phyloP scores from a whole-genome alignment of 768 basidiomycete species.

The Phanerochaete sordida region DNA sequence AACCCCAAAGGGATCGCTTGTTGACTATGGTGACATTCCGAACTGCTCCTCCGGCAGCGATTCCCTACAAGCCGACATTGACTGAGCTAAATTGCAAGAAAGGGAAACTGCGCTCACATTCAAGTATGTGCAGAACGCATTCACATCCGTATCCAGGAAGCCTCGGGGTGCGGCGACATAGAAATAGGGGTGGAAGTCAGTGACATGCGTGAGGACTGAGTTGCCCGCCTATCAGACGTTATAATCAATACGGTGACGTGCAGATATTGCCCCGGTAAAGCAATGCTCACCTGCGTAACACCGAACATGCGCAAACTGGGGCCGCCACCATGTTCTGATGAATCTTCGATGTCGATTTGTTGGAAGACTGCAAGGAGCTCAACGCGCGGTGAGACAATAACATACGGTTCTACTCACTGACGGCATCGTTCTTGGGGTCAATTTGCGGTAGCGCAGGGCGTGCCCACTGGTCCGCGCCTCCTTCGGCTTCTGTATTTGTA shows the following conservation, averaged over 20 bases:
- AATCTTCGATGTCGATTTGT: conserved; percentile 89
- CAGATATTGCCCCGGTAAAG: not conserved
- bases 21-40: conserved; percentile 53
- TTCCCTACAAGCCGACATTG: conserved; percentile 22
- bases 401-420: conserved; percentile 45
- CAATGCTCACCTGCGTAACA: conserved; percentile 67
- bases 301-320: conserved; percentile 77
- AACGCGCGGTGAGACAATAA: not conserved
- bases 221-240: conserved; percentile 64
- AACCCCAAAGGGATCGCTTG: conserved; percentile 83
- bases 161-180: conserved; percentile 87
- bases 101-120: conserved; percentile 54
- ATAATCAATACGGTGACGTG: too few relatives aligned
- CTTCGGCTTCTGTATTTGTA: conserved; percentile 58
- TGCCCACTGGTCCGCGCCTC: conserved; percentile 73
- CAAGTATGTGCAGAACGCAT: conserved; percentile 60
- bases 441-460: conserved; percentile 56
- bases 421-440: conserved; percentile 57
- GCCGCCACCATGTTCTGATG: conserved; percentile 37
- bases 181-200: conserved; percentile 88
- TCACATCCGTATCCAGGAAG: conserved; percentile 65
- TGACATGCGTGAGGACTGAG: conserved; percentile 83
- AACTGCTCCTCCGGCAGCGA: conserved; percentile 38
- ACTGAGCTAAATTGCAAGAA: not conserved
- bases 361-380: conserved; percentile 70